Percentiles rank a stretch among this genome's conserved stretches.
phyloP scores from a whole-genome alignment of 2,329 filamentous ascomycete species.

The Keithomyces neogunnii region DNA sequence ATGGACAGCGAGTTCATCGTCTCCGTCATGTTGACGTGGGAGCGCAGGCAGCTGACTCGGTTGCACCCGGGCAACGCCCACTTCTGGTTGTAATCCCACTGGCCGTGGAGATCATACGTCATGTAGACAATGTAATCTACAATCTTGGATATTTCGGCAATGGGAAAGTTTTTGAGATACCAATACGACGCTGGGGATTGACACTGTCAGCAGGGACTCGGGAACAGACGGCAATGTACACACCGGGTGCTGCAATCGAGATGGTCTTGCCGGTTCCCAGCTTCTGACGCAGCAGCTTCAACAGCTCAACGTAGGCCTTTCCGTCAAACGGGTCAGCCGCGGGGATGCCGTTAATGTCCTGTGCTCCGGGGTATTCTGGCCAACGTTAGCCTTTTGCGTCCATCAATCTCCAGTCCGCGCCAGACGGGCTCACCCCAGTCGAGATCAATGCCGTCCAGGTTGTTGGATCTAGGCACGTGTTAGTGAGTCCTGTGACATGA shows the following conservation, averaged over 20 bases:
- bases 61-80: conserved; percentile 15
- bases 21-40: conserved; percentile 28
- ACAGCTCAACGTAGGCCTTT: conserved; percentile 12
- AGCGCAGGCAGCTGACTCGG: conserved; percentile 24
- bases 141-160: conserved; percentile 15
- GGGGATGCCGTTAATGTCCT: no score
- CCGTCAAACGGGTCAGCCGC: not conserved
- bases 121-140: conserved; percentile 28
- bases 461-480: conserved; percentile 11
- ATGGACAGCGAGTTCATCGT: conserved; percentile 22
- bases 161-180: conserved; percentile 24
- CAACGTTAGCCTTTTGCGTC: not conserved
- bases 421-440: conserved; percentile 32
- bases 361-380: no score
- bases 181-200: conserved; percentile 9
- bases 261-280: conserved; percentile 15
- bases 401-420: not conserved
- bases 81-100: conserved; percentile 23
- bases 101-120: conserved; percentile 27
- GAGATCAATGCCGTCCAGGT: conserved; percentile 30
- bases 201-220: no score
- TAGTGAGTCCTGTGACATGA: no score
- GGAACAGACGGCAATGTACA: conserved; percentile 9
- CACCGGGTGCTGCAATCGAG: conserved; percentile 23
- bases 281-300: not conserved